A percentile compares a stretch with the other conserved stretches of the same genome.
Evolutionary conservation across 2,329 filamentous ascomycete genomes (phyloP).

Genomic region (Teratosphaeria zuluensis): DNA sequence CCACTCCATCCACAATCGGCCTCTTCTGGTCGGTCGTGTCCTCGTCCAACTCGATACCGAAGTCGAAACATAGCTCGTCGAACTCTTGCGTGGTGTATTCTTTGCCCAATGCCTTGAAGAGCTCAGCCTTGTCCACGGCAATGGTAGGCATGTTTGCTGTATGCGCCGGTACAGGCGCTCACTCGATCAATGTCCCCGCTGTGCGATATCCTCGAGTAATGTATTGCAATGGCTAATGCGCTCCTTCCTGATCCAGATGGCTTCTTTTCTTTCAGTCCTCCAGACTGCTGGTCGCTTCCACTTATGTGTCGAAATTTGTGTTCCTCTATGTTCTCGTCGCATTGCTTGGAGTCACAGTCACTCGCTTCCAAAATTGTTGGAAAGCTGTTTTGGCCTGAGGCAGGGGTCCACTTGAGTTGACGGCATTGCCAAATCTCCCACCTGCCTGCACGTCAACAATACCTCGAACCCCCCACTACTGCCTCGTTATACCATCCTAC

Average conservation of each 20-base stretch:
- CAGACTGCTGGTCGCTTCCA: not conserved
- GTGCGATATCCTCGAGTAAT: not conserved
- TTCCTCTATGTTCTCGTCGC: not conserved
- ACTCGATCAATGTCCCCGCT: not conserved
- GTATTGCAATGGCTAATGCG: not conserved
- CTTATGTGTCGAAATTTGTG: not conserved
- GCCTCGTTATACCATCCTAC: not conserved
- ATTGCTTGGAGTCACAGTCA: not conserved
- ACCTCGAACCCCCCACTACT: not conserved
- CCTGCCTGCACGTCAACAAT: not conserved
- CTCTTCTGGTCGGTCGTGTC: constrained; percentile 72
- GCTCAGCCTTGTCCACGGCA: constrained; percentile 86
- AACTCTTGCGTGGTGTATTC: constrained; percentile 92
- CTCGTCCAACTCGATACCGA: constrained; percentile 96
- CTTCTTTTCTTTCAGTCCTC: not conserved
- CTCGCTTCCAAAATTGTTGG: not conserved
- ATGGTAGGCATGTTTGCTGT: constrained; percentile 79
- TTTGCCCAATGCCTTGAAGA: constrained; percentile 85
- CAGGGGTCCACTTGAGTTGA: not conserved
- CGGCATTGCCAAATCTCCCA: not conserved
- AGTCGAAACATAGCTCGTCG: constrained; percentile 96
- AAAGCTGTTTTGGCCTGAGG: not conserved
- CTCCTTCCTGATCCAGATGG: not conserved
- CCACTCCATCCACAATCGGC: constrained; percentile 62
- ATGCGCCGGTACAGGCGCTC: constrained; percentile 7